phyloP scores from a whole-genome alignment of 345 rosid genomes.

The Iberis pinnata region DNA sequence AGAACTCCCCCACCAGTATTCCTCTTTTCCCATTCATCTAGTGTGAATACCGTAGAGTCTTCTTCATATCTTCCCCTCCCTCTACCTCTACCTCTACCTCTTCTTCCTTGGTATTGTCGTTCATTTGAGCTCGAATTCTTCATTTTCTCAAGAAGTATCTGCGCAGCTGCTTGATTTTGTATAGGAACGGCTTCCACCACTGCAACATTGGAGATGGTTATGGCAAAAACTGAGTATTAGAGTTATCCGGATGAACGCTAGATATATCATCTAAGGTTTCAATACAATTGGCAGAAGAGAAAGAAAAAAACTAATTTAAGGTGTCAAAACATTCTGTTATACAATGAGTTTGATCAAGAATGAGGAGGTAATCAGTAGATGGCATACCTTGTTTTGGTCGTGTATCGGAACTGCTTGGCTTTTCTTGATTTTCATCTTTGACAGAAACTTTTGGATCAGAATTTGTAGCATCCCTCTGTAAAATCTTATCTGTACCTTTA shows the following conservation, averaged over 20 bases:
- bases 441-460: slow-evolving; percentile 26
- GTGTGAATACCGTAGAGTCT: slow-evolving; percentile 47
- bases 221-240: neutral
- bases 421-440: slow-evolving; percentile 40
- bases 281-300: slow-evolving; percentile 5
- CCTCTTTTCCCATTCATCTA: slow-evolving; percentile 69
- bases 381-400: slow-evolving; percentile 71
- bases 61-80: slow-evolving; percentile 60
- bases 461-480: slow-evolving; percentile 25
- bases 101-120: slow-evolving; percentile 40
- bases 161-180: slow-evolving; percentile 94
- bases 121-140: slow-evolving; percentile 35
- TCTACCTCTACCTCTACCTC: slow-evolving; percentile 45
- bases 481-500: slow-evolving; percentile 23
- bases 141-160: slow-evolving; percentile 82
- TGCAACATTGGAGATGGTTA: slow-evolving; percentile 28
- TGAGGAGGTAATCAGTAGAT: slow-evolving; percentile 8
- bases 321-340: neutral
- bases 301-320: neutral
- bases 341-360: slow-evolving; percentile 7
- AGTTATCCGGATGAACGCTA: neutral
- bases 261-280: neutral
- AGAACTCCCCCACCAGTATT: slow-evolving; percentile 33
- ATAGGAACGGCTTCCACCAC: slow-evolving; percentile 63
- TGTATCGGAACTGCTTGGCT: slow-evolving; percentile 47